Evolutionary conservation across 176 grass and related monocot genomes (phyloP).

Genomic region (Juncus inflexus): DNA sequence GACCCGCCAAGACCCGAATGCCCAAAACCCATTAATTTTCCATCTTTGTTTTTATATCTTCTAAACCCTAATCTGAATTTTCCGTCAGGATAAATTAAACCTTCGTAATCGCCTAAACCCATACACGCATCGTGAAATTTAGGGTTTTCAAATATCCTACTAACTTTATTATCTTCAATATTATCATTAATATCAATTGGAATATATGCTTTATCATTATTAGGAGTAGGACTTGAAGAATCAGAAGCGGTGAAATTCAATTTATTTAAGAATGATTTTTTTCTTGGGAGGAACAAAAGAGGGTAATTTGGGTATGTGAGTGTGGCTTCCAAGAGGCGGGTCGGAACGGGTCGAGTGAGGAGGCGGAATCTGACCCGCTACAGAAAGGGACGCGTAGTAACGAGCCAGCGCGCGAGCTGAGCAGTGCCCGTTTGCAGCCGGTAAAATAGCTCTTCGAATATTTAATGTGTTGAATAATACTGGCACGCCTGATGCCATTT

Average conservation of each 20-base stretch:
- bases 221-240: not conserved
- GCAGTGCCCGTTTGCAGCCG: conserved; percentile 86
- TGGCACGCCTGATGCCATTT: conserved; percentile 55
- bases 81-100: conserved; percentile 45
- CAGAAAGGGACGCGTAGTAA: conserved; percentile 65
- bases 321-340: conserved; percentile 60
- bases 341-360: conserved; percentile 47
- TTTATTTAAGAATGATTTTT: conserved; percentile 31
- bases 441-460: conserved; percentile 70
- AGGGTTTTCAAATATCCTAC: conserved; percentile 46
- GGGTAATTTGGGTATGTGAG: conserved; percentile 50
- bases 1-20: conserved; percentile 89
- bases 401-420: conserved; percentile 87
- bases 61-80: conserved; percentile 89
- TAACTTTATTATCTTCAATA: conserved; percentile 6
- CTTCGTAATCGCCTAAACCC: conserved; percentile 44
- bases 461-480: conserved; percentile 83
- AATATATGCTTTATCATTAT: conserved; percentile 37
- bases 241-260: not conserved
- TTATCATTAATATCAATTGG: conserved; percentile 29
- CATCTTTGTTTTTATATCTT: conserved; percentile 35
- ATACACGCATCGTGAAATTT: conserved; percentile 60
- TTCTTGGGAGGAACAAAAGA: conserved; percentile 41
- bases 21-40: conserved; percentile 48
- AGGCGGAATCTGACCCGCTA: conserved; percentile 52